Percentiles rank a stretch among this genome's conserved stretches.
phyloP scores from a whole-genome alignment of 208 protist species.

The Herpetomonas samuelpessoai region DNA sequence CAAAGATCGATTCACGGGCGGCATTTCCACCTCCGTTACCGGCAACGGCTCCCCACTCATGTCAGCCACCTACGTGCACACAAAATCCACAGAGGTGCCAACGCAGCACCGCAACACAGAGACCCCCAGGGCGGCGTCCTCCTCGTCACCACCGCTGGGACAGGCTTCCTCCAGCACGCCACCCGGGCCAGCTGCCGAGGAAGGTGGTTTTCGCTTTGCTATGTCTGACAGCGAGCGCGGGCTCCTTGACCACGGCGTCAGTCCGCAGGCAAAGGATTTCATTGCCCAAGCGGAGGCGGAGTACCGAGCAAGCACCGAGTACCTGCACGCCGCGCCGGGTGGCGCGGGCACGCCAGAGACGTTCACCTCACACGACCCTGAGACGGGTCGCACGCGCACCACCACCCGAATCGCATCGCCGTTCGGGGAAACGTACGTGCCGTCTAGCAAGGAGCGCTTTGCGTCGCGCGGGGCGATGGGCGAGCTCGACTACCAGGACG shows the following conservation, averaged over 20 bases:
- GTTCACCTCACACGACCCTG: constrained; percentile 23
- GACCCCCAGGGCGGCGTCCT: too few relatives aligned
- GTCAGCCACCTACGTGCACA: neutral
- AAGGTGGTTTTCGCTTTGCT: constrained; percentile 32
- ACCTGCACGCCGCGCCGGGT: constrained; percentile 38
- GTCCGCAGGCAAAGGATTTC: constrained; percentile 43
- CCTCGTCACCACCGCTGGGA: too few relatives aligned
- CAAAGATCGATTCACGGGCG: too few relatives aligned
- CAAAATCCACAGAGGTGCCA: too few relatives aligned
- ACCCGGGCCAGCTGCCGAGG: too few relatives aligned
- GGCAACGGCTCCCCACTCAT: neutral
- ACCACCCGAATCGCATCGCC: constrained; percentile 53
- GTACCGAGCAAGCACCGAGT: constrained; percentile 53
- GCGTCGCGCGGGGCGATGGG: constrained; percentile 44
- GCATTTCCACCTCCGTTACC: neutral
- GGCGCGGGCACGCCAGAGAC: constrained; percentile 17
- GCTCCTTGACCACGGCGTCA: constrained; percentile 66
- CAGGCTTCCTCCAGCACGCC: too few relatives aligned
- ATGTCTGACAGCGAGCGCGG: constrained; percentile 54
- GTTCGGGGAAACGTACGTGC: constrained; percentile 63
- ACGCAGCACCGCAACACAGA: too few relatives aligned
- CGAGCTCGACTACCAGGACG: constrained; percentile 50
- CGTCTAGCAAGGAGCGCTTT: constrained; percentile 56
- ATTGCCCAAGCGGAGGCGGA: constrained; percentile 70
- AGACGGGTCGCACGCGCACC: constrained; percentile 21